A percentile compares a stretch with the other conserved stretches of the same genome.
These are phyloP conservation scores for Inonotus hispidus DNA, from an alignment of 1,284 basidiomycete species.

Conservation along the genomic window DNA sequence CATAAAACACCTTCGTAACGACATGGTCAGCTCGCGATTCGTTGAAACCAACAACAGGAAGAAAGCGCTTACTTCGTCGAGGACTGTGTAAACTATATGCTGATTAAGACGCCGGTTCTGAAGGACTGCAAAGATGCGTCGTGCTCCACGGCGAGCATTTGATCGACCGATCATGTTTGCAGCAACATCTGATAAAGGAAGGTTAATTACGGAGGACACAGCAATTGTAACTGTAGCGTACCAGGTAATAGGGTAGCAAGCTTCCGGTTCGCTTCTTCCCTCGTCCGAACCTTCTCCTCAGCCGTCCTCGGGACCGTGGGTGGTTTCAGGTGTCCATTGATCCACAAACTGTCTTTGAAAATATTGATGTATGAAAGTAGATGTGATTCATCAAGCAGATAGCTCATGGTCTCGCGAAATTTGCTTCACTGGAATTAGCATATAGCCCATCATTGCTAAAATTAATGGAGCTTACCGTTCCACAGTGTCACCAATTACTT, in stretches of 20 bases:
- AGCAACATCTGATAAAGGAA: slow-evolving; percentile 62
- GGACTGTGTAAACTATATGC: slow-evolving; percentile 80
- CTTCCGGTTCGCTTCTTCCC: slow-evolving; percentile 84
- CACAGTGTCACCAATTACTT: slow-evolving; percentile 91
- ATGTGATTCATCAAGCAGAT: slow-evolving; percentile 58
- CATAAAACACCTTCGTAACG: slow-evolving; percentile 45
- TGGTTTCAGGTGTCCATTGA: slow-evolving; percentile 67
- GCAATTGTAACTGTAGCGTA: slow-evolving; percentile 29
- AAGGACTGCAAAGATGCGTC: slow-evolving; percentile 85
- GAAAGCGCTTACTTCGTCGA: slow-evolving; percentile 68
- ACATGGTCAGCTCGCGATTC: background rate
- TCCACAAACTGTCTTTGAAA: slow-evolving; percentile 79
- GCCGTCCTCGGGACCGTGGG: slow-evolving; percentile 60
- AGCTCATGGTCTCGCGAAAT: slow-evolving; percentile 72
- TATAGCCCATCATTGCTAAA: background rate
- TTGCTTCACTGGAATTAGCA: slow-evolving; percentile 48
- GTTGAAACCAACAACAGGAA: slow-evolving; percentile 1
- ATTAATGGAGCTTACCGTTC: slow-evolving; percentile 59
- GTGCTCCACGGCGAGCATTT: slow-evolving; percentile 87
- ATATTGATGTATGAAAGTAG: slow-evolving; percentile 60
- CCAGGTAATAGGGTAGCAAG: slow-evolving; percentile 88
- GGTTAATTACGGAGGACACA: slow-evolving; percentile 6
- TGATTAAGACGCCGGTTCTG: slow-evolving; percentile 92
- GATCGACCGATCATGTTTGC: slow-evolving; percentile 95
- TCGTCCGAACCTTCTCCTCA: slow-evolving; percentile 74